These are phyloP conservation scores for Colletotrichum chrysophilum DNA, from an alignment of 2,329 filamentous ascomycete species.

Conservation along the genomic window DNA sequence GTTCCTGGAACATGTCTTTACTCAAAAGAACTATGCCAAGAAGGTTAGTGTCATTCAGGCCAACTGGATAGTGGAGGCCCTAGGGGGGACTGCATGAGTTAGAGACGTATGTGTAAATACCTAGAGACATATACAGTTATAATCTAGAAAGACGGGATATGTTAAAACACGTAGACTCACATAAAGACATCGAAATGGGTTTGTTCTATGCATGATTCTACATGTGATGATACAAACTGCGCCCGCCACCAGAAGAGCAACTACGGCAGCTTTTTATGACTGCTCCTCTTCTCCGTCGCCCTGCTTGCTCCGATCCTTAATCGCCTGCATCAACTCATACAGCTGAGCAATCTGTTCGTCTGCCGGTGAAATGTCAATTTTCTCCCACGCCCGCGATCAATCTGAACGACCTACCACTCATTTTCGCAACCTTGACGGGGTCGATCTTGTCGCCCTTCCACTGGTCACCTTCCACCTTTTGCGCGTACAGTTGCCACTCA, in stretches of 20 bases:
- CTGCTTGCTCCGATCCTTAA: conserved; percentile 48
- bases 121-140: too few species aligned
- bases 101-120: too few species aligned
- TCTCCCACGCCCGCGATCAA: too few species aligned
- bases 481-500: conserved; percentile 95
- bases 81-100: conserved; percentile 31
- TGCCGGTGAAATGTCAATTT: too few species aligned
- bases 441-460: conserved; percentile 91
- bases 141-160: too few species aligned
- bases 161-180: too few species aligned
- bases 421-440: conserved; percentile 82
- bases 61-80: conserved; percentile 61
- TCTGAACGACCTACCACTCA: too few species aligned
- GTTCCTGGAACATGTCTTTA: conserved; percentile 72
- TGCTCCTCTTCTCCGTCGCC: conserved; percentile 21
- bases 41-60: conserved; percentile 68
- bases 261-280: too few species aligned
- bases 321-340: conserved; percentile 91
- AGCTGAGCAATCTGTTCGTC: conserved; percentile 60
- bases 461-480: conserved; percentile 84
- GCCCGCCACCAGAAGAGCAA: too few species aligned
- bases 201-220: too few species aligned
- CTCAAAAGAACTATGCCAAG: conserved; percentile 70
- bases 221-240: too few species aligned
- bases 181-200: too few species aligned